Evolutionary conservation across 495 filamentous ascomycete genomes (phyloP).

Genomic region (Astrothelium subdiscretum): DNA sequence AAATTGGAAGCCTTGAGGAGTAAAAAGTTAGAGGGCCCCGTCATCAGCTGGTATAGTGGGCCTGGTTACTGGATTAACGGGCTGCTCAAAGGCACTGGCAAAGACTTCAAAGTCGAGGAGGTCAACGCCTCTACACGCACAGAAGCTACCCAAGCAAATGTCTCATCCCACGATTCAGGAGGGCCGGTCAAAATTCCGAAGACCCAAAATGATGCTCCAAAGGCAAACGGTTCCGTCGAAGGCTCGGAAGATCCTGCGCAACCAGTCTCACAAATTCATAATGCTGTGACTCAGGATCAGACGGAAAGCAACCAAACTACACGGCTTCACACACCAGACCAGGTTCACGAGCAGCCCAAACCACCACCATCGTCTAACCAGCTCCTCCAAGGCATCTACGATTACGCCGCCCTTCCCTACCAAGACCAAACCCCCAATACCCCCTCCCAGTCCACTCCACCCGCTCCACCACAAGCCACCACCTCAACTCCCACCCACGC

Average conservation of each 20-base stretch:
- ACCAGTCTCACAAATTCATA: background rate
- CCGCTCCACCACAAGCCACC: slow-evolving; percentile 11
- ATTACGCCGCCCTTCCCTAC: slow-evolving; percentile 17
- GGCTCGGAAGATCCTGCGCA: too few relatives aligned
- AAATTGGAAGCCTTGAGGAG: slow-evolving; percentile 48
- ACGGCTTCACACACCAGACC: slow-evolving; percentile 6
- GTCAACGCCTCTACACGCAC: slow-evolving; percentile 28
- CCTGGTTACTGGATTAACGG: slow-evolving; percentile 64
- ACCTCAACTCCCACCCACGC: slow-evolving; percentile 11
- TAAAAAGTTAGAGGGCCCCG: slow-evolving; percentile 73
- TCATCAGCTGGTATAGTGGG: slow-evolving; percentile 88
- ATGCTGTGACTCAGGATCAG: background rate
- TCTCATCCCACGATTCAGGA: background rate
- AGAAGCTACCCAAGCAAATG: background rate
- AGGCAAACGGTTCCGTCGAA: background rate
- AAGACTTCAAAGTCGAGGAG: slow-evolving; percentile 50
- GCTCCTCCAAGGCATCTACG: slow-evolving; percentile 25
- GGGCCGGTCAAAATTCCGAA: background rate
- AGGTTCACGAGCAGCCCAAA: slow-evolving; percentile 8
- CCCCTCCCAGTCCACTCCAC: slow-evolving; percentile 8
- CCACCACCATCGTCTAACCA: slow-evolving; percentile 5
- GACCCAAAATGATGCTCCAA: background rate
- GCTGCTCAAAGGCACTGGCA: slow-evolving; percentile 61
- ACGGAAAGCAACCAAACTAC: background rate
- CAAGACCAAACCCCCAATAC: slow-evolving; percentile 5